A percentile compares a stretch with the other conserved stretches of the same genome.
Evolutionary conservation across 2,329 filamentous ascomycete species (phyloP).

Genomic region (Beauveria asiatica): DNA sequence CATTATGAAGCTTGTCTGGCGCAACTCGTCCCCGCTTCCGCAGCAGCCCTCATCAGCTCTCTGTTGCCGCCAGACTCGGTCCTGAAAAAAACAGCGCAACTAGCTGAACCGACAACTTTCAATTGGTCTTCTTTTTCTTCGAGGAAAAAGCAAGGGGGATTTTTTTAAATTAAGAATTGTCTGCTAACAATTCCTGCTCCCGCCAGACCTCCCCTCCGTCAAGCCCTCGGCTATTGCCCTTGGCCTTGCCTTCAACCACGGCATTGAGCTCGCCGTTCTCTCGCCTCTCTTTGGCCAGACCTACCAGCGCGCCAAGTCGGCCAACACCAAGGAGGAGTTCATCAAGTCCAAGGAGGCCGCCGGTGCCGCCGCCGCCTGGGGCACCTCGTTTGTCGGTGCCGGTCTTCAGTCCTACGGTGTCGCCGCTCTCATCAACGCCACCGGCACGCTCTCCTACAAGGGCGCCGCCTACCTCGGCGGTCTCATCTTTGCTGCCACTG

Average conservation of each 20-base stretch:
- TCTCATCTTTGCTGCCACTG: constrained; percentile 84
- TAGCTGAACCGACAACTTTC: too few species aligned
- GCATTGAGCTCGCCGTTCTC: constrained; percentile 78
- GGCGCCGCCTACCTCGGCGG: constrained; percentile 88
- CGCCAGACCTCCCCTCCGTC: constrained; percentile 59
- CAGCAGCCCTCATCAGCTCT: neutral
- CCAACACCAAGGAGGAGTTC: constrained; percentile 96
- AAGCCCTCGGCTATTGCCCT: constrained; percentile 98
- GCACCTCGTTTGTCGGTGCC: constrained; percentile 81
- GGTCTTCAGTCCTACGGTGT: constrained; percentile 85
- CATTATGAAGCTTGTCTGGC: neutral
- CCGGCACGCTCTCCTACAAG: constrained; percentile 92
- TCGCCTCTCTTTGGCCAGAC: constrained; percentile 87
- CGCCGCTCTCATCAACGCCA: constrained; percentile 86
- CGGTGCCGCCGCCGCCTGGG: constrained; percentile 80
- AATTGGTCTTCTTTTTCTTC: too few species aligned
- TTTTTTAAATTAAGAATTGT: too few species aligned
- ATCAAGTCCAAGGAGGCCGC: constrained; percentile 86
- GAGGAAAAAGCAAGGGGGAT: too few species aligned
- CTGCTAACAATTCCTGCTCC: neutral
- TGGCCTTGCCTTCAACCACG: constrained; percentile 93
- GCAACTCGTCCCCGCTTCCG: neutral
- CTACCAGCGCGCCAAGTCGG: constrained; percentile 82
- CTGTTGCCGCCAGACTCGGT: too few species aligned
- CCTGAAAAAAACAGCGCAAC: too few species aligned